phyloP scores from a whole-genome alignment of 164 flowering plant species.

The Piper longum region DNA sequence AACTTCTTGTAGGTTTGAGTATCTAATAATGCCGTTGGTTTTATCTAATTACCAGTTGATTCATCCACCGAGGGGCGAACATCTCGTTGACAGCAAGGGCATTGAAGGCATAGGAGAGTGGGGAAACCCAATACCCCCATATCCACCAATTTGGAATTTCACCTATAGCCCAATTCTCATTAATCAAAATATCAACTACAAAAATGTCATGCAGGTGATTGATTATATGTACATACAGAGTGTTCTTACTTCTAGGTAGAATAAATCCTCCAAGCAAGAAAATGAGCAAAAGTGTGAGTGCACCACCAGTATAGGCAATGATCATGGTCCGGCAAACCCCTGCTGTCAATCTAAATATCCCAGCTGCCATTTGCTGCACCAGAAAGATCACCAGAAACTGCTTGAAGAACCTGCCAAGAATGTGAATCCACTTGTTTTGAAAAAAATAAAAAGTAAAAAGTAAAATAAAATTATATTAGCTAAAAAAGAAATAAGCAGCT shows the following conservation, averaged over 20 bases:
- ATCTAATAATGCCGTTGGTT: too few relatives aligned
- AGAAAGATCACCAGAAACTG: constrained; percentile 47
- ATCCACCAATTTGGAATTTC: constrained; percentile 48
- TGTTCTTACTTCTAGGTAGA: constrained; percentile 44
- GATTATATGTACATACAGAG: background rate
- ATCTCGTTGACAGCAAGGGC: constrained; percentile 28
- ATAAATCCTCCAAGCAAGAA: constrained; percentile 86
- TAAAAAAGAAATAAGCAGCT: too few relatives aligned
- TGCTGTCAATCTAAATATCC: constrained; percentile 55
- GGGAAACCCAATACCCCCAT: constrained; percentile 34
- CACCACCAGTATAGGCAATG: constrained; percentile 57
- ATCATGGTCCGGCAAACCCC: constrained; percentile 57
- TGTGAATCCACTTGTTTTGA: background rate
- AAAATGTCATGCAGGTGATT: too few relatives aligned
- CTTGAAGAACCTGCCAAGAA: constrained; percentile 65
- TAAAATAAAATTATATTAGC: background rate
- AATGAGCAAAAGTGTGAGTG: constrained; percentile 39
- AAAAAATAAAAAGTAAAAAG: background rate
- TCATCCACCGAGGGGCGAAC: constrained; percentile 34
- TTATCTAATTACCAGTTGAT: constrained; percentile 11
- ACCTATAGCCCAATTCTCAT: constrained; percentile 16
- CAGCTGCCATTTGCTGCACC: constrained; percentile 81
- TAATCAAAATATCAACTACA: background rate
- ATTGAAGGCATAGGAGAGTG: constrained; percentile 23
- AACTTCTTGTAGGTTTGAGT: too few relatives aligned